Evolutionary conservation across 106 monocot species (phyloP).

Genomic region (Gastrodia elata): DNA sequence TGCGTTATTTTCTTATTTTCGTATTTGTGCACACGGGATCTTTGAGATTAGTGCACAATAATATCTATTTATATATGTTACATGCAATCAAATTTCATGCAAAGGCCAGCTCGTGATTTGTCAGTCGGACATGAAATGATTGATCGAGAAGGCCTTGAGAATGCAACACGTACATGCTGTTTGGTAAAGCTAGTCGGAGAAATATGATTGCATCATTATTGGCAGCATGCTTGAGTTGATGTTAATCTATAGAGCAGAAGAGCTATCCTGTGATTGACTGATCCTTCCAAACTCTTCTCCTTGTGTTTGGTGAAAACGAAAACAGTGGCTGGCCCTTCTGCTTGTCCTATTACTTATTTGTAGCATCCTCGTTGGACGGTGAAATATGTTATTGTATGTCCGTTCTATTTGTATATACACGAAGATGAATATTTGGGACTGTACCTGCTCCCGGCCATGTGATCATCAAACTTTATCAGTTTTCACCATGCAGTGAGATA

Average conservation of each 20-base stretch:
- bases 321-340: neutral
- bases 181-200: no score
- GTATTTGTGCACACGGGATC: no score
- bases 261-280: neutral
- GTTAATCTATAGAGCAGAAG: neutral
- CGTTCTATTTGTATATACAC: neutral
- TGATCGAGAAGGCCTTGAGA: no score
- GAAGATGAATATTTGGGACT: neutral
- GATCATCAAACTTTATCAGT: neutral
- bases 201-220: neutral
- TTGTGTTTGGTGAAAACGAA: neutral
- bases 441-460: constrained; percentile 4
- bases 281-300: neutral
- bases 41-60: no score
- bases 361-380: neutral
- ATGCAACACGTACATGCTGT: no score
- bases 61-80: no score
- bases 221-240: neutral
- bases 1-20: no score
- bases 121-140: no score
- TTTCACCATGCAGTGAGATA: neutral
- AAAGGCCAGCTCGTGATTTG: no score
- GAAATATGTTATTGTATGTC: neutral
- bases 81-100: no score
- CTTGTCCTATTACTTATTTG: constrained; percentile 1